Evolutionary conservation across 495 filamentous ascomycete species (phyloP), one percentile per base, ranked within the genome.

Genomic region (Trichoderma orchidacearum): DNA sequence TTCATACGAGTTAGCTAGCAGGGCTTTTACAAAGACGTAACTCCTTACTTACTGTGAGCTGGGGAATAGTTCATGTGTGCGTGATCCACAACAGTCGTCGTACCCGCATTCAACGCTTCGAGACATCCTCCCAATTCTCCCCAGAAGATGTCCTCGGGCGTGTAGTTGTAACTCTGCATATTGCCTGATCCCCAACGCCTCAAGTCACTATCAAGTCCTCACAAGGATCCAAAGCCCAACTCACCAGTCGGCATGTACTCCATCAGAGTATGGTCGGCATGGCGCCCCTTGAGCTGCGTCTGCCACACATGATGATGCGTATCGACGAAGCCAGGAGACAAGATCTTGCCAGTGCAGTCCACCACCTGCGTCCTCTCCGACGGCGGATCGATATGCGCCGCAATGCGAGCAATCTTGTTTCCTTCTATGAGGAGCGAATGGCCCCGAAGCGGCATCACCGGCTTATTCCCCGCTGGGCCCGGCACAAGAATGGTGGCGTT

Each of bases 241-340:
- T 31, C 13, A 55, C 31, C 41, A 23, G 41, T 51, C 5, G 56
- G 36, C 32, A 66, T 27, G 51, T 72, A 69, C 1, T 64, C 63
- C 1, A 64, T 30, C 51, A 72, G 30, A 30, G 59, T 66, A 4
- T 62, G 59, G 30, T 69, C 67, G 1, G 66, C 56, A 15, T 55
- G 59, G 2, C 68, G 51, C 0, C 68, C 70, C 45, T 70, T 77
- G 15, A 78, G 59, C 51, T 68, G 71, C 1, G 80, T 79, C 64
- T 83, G 78, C 78, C 77, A 84, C 8, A 79, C 64, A 67, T 83
- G 80, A 27, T 77, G 74, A 58, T 83, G 80, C 0, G 80, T 83
- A 58, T 82, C 78, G 36, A 83, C 64, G 62, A 83, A 83, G 0
- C 80, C 80, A 1, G 81, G 80, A 0, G 72, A 73, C 29, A 83